Evolutionary conservation across 768 basidiomycete species (phyloP), one percentile per base, ranked within the genome.

Genomic region (Lactarius psammicola): DNA sequence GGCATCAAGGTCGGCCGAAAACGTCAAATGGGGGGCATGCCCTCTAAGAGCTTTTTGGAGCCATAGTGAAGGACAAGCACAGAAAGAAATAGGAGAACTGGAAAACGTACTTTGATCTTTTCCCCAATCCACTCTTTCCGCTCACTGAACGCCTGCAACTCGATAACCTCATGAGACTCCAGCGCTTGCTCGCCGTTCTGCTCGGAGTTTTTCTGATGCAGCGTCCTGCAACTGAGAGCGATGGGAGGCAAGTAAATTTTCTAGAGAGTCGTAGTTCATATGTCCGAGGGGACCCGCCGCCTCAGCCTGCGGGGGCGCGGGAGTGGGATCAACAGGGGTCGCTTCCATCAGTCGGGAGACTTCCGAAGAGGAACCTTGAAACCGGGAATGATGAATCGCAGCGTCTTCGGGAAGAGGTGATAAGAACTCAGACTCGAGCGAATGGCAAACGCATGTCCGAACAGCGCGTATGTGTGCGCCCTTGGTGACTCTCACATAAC

Each of bases 51-150:
- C 93, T 95, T 28, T 17, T 20, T 15, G 3, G 56, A 30, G 26
- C 67, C 26, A 40, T 44, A 13, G 31, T 61, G 36, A 49, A 46
- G 56, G 10, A 59, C 51, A 60, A 28, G 59, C 4, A 26, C 13
- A 18, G 23, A 13, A n/a, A 38, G 20, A 55, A 8, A 57, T 65
- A 13, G 17, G 54, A 62, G 56, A n/a, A n/a, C 64, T 69, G 68
- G 68, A 34, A 55, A 6, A 68, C 78, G 63, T 64, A 88, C 93
- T 78, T 86, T 87, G 71, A 88, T 94, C 82, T 93, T 94, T 69
- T 88, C 87, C 75, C 91, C 88, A 69, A 95, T 94, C 93, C 94
- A 95, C 63, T 81, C 85, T 77, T 92, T 92, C 75, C 90, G 82
- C 74, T 92, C 88, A 75, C 88, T 92, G 76, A 94, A 94, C 23